Conservation (phyloP, 169 alveolate genomes). For the Plasmodium billcollinsi region DNA sequence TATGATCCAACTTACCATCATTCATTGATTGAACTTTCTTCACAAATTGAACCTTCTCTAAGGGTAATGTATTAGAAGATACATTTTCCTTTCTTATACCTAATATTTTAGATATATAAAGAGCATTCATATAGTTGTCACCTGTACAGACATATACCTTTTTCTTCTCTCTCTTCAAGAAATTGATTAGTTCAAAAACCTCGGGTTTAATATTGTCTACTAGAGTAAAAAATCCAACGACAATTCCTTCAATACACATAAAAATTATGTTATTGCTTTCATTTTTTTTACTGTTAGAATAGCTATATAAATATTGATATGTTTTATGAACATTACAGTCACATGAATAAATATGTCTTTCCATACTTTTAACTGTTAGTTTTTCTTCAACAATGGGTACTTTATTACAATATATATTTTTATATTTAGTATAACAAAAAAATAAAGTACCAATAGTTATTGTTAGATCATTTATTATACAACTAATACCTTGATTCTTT, state of each 20-base stretch:
- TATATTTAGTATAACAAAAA: constrained; percentile 62
- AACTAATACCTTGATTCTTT: constrained; percentile 65
- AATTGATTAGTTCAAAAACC: constrained; percentile 53
- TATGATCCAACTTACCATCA: constrained; percentile 34
- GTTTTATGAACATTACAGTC: constrained; percentile 74
- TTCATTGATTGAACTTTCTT: constrained; percentile 53
- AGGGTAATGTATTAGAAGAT: constrained; percentile 55
- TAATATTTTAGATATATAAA: constrained; percentile 58
- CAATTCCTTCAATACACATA: constrained; percentile 73
- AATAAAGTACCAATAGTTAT: constrained; percentile 66
- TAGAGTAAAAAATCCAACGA: constrained; percentile 61
- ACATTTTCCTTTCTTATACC: constrained; percentile 59
- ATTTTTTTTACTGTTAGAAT: constrained; percentile 73
- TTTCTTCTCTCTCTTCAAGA: constrained; percentile 33
- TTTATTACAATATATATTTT: constrained; percentile 40
- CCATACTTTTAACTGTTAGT: constrained; percentile 36
- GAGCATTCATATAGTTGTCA: constrained; percentile 71
- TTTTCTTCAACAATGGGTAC: constrained; percentile 25
- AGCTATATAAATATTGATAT: constrained; percentile 58
- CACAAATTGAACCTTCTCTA: constrained; percentile 72
- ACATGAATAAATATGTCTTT: constrained; percentile 49
- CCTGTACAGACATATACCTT: constrained; percentile 72
- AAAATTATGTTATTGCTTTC: constrained; percentile 70
- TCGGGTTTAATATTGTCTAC: constrained; percentile 69
- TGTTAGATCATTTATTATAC: constrained; percentile 57